Evolutionary conservation across 495 filamentous ascomycete genomes (phyloP), one percentile per base, ranked within the genome.

Genomic region (Xylaria venustula): DNA sequence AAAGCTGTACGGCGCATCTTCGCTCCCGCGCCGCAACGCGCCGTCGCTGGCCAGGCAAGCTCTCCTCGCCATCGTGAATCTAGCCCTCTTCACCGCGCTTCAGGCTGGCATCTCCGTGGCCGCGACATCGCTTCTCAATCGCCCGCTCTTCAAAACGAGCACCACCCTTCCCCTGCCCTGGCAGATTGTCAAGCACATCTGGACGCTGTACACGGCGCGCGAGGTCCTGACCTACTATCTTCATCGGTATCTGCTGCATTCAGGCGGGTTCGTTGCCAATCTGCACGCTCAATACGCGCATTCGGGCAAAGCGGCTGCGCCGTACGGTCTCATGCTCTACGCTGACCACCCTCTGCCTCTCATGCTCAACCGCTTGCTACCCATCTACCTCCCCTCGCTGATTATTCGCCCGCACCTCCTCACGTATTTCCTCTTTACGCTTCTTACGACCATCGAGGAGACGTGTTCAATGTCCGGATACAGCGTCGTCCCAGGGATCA

Each of bases 301-400:
- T 67, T 66, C 74, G 15, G 60, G 62, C 50, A 61, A 58, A 45
- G 74, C 88, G 19, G 61, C 70, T 4, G 72, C 83, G 0, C 88
- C 90, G 1, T 92, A 83, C 76, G 81, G 88, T 20, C 68, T 81
- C 23, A 70, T 81, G 86, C 47, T 84, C 81, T 62, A 88, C 81
- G 41, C 87, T 69, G 92, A 97, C 72, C 91, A 96, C 64, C 91
- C 92, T 0, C 30, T 88, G n/a, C 75, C 84, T 4, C 89, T 91
- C 62, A 73, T 96, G 1, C 65, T 95, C 11, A 75, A 78, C 54
- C 85, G 80, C 48, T 90, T 90, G 66, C 37, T 93, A 19, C 93
- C 93, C 0, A 81, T 85, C 17, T 93, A 91, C 71, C 64, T 88
- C 2, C 91, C 93, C 8, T 87, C 88, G 1, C 60, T 70, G 80